Conservation (phyloP, 2,329 filamentous ascomycete genomes). For the Aspergillus sp. region DNA sequence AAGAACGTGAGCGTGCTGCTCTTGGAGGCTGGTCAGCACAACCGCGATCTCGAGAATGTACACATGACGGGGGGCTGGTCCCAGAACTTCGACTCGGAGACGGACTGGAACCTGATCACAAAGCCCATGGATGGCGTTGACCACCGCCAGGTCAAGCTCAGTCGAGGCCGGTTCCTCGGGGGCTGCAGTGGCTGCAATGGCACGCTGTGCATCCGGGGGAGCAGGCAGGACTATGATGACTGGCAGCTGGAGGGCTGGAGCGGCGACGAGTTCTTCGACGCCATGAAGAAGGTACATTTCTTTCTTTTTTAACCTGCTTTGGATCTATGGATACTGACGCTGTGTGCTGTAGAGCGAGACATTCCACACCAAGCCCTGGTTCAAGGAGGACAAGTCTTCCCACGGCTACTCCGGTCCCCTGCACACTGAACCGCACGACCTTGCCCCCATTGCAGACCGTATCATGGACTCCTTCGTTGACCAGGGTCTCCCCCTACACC, state of each 20-base stretch:
- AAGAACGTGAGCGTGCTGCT: slow-evolving; percentile 43
- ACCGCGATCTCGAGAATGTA: slow-evolving; percentile 45
- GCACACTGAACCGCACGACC: slow-evolving; percentile 58
- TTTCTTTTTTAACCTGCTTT: not conserved
- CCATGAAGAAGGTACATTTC: slow-evolving; percentile 54
- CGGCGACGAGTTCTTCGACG: slow-evolving; percentile 57
- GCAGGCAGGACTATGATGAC: slow-evolving; percentile 53
- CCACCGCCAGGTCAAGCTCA: slow-evolving; percentile 44
- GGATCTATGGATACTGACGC: not conserved
- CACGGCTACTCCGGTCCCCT: slow-evolving; percentile 57
- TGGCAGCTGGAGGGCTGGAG: slow-evolving; percentile 57
- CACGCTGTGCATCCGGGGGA: slow-evolving; percentile 45
- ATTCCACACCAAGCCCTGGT: slow-evolving; percentile 60
- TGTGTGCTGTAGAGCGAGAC: slow-evolving; percentile 48
- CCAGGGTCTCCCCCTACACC: slow-evolving; percentile 54
- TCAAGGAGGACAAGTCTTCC: slow-evolving; percentile 47
- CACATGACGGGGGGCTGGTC: slow-evolving; percentile 49
- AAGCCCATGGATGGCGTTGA: slow-evolving; percentile 41
- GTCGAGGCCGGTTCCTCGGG: slow-evolving; percentile 45
- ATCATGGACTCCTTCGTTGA: slow-evolving; percentile 57
- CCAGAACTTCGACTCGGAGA: slow-evolving; percentile 44
- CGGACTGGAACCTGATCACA: slow-evolving; percentile 48
- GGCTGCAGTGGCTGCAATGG: slow-evolving; percentile 47
- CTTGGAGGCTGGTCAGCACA: slow-evolving; percentile 51
- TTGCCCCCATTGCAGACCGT: slow-evolving; percentile 59